Base-by-base conservation (phyloP, 306 rosid genomes). In the Oxytropis ochrocephala region DNA sequence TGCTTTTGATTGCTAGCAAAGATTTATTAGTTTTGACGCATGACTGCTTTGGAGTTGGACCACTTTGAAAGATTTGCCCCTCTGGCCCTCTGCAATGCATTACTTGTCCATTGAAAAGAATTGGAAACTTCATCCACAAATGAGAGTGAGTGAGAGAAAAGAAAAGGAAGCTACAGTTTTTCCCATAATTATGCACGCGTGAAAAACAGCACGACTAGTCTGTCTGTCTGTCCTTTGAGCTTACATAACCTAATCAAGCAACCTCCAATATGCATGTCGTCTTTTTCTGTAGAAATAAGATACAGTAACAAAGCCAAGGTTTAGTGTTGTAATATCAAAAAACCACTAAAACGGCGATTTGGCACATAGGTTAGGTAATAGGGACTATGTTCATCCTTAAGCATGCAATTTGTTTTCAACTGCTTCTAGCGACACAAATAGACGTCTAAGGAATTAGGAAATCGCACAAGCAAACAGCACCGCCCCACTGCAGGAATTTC, bases 381-480 rank as follows among this genome's bases (percentile, higher is more conserved):
- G 33, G 33, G 33, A 30, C 33, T 30, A 30, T n/a, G n/a, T n/a
- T n/a, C n/a, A n/a, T n/a, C n/a, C n/a, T n/a, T n/a, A n/a, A n/a
- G 39, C 39, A 5, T 35, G 39, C 6, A 35, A 35, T 35, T 35
- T 33, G 39, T 12, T 38, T 0, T 4, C 16, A 73, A 51, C 43
- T 24, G 43, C 44, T 36, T 49, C 29, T 57, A 42, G 58, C 39
- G 0, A 53, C 50, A 7, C 52, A 55, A 32, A 17, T 41, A 57
- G 63, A 63, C 81, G 14, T 71, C 70, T 64, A 71, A 56, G 50
- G 56, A 62, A 70, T 32, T 55, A 8, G 5, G 50, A 71, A 55
- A 35, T 3, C 11, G n/a, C 50, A 55, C 11, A 63, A 36, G 42
- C 52, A 52, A 35, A 54, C 21, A 42, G 42, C 27, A 51, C 16